Evolutionary conservation across 495 filamentous ascomycete genomes (phyloP), one percentile per base, ranked within the genome.

Genomic region (Neurospora cerealis): DNA sequence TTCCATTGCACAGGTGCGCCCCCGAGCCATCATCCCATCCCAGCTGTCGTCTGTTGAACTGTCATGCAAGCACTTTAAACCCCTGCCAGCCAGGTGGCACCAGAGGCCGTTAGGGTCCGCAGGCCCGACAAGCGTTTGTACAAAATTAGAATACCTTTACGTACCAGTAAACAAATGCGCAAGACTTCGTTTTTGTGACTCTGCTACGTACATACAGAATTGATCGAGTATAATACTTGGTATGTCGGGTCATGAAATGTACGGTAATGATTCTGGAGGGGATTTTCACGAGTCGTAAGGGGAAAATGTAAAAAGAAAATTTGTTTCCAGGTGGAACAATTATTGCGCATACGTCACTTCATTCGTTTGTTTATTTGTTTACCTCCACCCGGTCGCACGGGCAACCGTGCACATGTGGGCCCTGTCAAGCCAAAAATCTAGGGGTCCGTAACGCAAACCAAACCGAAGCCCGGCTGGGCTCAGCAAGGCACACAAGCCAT

Each of bases 21-120:
- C 54, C 7, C 54, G 15, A 34, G 54, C 54, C 54, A 66, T 66
- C 28, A 66, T 66, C 54, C 28, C 54, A 66, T 66, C 15, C 54
- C 54, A 66, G 28, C 54, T 66, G 28, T 62, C 6, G 28, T 62
- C 24, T 34, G 54, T 62, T 66, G 54, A 34, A 66, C 54, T 66
- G 54, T 66, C 32, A 66, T 73, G 72, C 72, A 71, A 73, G 36
- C 72, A 73, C 72, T 73, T 73, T 73, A 73, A 36, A 71, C 38
- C 72, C 72, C 36, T 73, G 72, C 72, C 60, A n/a, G 40, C 36
- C 15, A 44, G 24, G 70, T 39, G 54, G 74, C 60, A 41, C 39
- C 39, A 70, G 28, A 62, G 54, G 28, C 54, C 54, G 28, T 66
- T 34, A 66, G 54, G 28, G 28, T 66, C 54, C 54, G 28, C 54